Conservation (phyloP, 495 filamentous ascomycete species). For the Cetradonia linearis region DNA sequence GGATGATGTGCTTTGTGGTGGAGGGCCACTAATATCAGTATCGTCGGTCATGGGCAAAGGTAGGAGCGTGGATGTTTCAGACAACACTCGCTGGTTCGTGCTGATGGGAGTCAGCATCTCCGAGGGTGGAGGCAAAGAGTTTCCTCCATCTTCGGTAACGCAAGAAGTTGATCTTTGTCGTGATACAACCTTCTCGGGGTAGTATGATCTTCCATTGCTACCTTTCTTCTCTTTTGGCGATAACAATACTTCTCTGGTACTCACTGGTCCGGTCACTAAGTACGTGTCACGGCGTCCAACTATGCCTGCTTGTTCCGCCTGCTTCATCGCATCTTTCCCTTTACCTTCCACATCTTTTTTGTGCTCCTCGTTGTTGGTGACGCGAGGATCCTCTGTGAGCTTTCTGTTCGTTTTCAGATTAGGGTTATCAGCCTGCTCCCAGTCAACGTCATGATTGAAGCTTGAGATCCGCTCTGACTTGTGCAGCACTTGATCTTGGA, state of each 20-base stretch:
- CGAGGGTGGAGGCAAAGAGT: conserved; percentile 41
- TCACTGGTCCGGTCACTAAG: conserved; percentile 35
- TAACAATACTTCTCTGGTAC: conserved; percentile 56
- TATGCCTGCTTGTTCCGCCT: conserved; percentile 43
- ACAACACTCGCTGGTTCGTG: conserved; percentile 46
- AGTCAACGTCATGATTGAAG: conserved; percentile 78
- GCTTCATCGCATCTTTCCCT: conserved; percentile 59
- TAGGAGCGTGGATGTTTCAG: conserved; percentile 54
- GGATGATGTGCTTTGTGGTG: conserved; percentile 38
- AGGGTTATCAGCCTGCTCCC: conserved; percentile 54
- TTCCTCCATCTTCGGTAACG: conserved; percentile 30
- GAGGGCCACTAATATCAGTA: conserved; percentile 67
- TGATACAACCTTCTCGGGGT: conserved; percentile 51
- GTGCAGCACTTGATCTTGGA: conserved; percentile 52
- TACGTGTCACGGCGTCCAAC: conserved; percentile 57
- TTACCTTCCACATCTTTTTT: conserved; percentile 67
- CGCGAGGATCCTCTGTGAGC: conserved; percentile 50
- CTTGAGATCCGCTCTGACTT: conserved; percentile 54
- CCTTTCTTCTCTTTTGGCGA: conserved; percentile 21
- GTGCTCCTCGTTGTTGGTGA: conserved; percentile 55
- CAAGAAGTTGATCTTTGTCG: conserved; percentile 27
- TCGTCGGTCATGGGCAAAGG: conserved; percentile 59
- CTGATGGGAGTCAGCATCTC: conserved; percentile 39
- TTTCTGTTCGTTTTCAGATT: conserved; percentile 50
- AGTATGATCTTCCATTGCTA: conserved; percentile 33